Evolutionary conservation across 805 yeast species (phyloP).

Genomic region (Myxozyma geophila): DNA sequence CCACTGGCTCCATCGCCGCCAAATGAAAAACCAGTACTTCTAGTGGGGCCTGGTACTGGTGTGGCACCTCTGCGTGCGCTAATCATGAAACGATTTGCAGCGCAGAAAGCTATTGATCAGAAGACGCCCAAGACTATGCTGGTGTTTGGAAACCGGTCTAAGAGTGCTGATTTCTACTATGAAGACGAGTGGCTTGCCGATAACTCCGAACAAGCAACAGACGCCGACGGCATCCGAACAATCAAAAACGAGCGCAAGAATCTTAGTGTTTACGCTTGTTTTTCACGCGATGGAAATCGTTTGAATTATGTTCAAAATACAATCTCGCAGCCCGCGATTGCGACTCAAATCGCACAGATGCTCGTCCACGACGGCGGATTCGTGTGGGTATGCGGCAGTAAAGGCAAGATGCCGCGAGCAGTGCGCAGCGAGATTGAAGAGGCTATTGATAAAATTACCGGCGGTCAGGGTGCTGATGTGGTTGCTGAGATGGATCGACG

Average conservation of each 20-base stretch:
- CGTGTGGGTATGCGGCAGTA: slow-evolving; percentile 86
- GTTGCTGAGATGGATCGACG: slow-evolving; percentile 61
- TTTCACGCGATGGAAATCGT: slow-evolving; percentile 50
- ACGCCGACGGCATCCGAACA: slow-evolving; percentile 36
- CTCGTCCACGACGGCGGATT: slow-evolving; percentile 61
- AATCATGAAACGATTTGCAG: slow-evolving; percentile 47
- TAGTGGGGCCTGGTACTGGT: slow-evolving; percentile 95
- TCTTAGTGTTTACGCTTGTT: slow-evolving; percentile 32
- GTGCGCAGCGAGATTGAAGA: slow-evolving; percentile 79
- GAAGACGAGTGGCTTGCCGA: slow-evolving; percentile 56
- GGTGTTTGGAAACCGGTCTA: slow-evolving; percentile 76
- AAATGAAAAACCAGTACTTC: slow-evolving; percentile 58
- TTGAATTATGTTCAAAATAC: slow-evolving; percentile 25
- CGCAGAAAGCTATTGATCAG: slow-evolving; percentile 21
- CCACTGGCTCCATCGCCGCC: slow-evolving; percentile 52
- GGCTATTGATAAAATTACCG: slow-evolving; percentile 35
- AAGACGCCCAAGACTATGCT: slow-evolving; percentile 51
- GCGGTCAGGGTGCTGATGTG: slow-evolving; percentile 44
- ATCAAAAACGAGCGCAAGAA: background rate
- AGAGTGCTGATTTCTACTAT: slow-evolving; percentile 70
- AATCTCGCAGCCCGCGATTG: background rate
- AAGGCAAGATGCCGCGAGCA: slow-evolving; percentile 91
- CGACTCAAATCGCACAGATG: slow-evolving; percentile 53
- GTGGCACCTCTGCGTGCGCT: slow-evolving; percentile 88
- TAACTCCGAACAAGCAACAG: slow-evolving; percentile 46